Conservation (phyloP, 768 basidiomycete genomes). For the Boletus sp. region DNA sequence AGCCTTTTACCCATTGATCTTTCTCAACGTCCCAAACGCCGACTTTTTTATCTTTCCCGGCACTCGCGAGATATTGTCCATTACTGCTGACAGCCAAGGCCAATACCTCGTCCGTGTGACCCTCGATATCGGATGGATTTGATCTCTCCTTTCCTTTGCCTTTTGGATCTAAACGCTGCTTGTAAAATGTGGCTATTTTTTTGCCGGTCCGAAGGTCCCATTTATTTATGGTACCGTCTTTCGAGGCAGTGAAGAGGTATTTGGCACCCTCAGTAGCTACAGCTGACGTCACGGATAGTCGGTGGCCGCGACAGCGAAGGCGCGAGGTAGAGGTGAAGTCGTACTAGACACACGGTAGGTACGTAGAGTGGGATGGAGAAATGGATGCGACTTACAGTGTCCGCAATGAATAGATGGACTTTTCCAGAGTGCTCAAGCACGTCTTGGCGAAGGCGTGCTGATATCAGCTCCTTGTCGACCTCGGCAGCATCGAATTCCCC, state of each 20-base stretch:
- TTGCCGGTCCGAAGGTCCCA: conserved; percentile 74
- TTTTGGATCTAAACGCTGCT: conserved; percentile 49
- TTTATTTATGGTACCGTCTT: conserved; percentile 87
- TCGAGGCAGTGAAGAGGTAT: conserved; percentile 84
- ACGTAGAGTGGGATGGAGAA: not conserved
- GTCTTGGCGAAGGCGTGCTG: conserved; percentile 87
- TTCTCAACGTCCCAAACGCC: conserved; percentile 85
- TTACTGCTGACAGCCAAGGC: conserved; percentile 82
- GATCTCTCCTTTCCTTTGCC: conserved; percentile 60
- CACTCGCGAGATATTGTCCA: conserved; percentile 82
- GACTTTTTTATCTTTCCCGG: conserved; percentile 77
- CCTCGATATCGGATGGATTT: conserved; percentile 48
- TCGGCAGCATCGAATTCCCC: conserved; percentile 95
- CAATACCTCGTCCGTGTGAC: conserved; percentile 87
- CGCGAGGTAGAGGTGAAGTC: conserved; percentile 43
- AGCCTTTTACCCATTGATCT: conserved; percentile 73
- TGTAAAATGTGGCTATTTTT: conserved; percentile 57
- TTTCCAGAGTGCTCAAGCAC: conserved; percentile 88
- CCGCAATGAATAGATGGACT: conserved; percentile 77
- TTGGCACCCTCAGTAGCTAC: conserved; percentile 69
- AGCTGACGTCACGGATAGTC: conserved; percentile 79
- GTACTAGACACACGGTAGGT: conserved; percentile 41
- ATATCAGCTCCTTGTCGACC: conserved; percentile 90
- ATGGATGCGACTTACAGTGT: conserved; percentile 48
- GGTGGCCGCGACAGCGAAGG: conserved; percentile 71